Evolutionary conservation across 1,284 basidiomycete genomes (phyloP), one percentile per base, ranked within the genome.

Genomic region (Takashimella tepidaria): DNA sequence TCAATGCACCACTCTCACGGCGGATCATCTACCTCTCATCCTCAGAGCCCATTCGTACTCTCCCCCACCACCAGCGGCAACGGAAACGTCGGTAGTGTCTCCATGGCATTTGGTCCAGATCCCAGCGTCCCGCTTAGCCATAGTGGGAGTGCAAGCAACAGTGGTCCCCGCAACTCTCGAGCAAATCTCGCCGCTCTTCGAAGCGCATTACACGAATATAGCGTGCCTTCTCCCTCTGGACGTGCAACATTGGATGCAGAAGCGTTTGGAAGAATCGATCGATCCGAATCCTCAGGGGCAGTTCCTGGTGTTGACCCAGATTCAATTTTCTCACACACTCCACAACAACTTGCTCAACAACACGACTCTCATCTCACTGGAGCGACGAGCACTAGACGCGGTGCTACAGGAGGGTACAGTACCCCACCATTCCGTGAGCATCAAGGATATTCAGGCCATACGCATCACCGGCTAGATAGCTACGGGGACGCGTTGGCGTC

Each of bases 161-260:
- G 31, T 8, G 16, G 31, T 37, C 10, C 10, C 8, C 31, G 31
- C 8, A 37, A 16, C 16, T 54, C 50, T n/a, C 55, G 60, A 13
- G 27, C 55, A 16, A 59, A 57, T 22, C 41, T 61, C 3, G 56
- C 59, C 0, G 57, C 54, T 10, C 49, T 63, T 4, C 57, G 60
- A 4, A 53, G 54, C 24, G 62, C 57, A 3, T 51, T 63, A 21
- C 57, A 63, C 49, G 47, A 21, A 24, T 63, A 63, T 47, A 55
- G 54, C 40, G 42, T 49, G 12, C 45, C 46, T 5, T 40, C 31
- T 47, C 48, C 40, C 51, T 43, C 47, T 41, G 44, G 37, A n/a
- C 49, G 40, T 25, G 41, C 49, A 43, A 43, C 49, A 27, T 27
- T 26, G 21, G 48, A 10, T 8, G 48, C 40, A 11, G 37, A 22